Conservation (phyloP, 768 basidiomycete genomes). For the Leccinum aurantiacum region DNA sequence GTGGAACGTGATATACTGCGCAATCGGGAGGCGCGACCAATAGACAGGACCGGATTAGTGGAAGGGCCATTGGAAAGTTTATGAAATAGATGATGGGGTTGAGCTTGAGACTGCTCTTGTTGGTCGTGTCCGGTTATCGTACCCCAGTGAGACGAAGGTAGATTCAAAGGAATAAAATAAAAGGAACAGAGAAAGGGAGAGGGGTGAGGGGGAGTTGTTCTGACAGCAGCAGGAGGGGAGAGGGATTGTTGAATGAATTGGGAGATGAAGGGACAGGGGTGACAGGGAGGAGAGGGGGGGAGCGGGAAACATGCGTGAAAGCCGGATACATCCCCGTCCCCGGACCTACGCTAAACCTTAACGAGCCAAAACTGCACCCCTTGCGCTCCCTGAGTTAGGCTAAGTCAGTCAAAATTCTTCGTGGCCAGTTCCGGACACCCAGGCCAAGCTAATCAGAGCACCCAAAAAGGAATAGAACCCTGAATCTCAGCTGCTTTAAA, state of each 20-base stretch:
- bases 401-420: neutral
- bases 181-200: neutral
- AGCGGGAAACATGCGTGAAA: constrained; percentile 1
- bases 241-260: neutral
- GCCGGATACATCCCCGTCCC: neutral
- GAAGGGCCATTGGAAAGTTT: neutral
- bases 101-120: neutral
- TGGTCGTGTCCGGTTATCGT: neutral
- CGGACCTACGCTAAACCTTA: neutral
- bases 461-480: neutral
- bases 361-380: neutral
- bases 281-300: neutral
- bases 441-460: neutral
- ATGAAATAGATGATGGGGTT: neutral
- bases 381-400: neutral
- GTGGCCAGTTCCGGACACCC: neutral
- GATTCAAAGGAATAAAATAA: neutral
- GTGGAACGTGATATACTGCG: neutral
- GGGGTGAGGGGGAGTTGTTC: neutral
- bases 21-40: neutral
- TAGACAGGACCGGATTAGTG: neutral
- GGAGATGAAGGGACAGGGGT: neutral
- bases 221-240: neutral
- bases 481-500: neutral
- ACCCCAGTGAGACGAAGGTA: neutral